These are phyloP conservation scores for Acanthamoeba healyi DNA, from an alignment of 208 protist genomes.

Conservation along the genomic window DNA sequence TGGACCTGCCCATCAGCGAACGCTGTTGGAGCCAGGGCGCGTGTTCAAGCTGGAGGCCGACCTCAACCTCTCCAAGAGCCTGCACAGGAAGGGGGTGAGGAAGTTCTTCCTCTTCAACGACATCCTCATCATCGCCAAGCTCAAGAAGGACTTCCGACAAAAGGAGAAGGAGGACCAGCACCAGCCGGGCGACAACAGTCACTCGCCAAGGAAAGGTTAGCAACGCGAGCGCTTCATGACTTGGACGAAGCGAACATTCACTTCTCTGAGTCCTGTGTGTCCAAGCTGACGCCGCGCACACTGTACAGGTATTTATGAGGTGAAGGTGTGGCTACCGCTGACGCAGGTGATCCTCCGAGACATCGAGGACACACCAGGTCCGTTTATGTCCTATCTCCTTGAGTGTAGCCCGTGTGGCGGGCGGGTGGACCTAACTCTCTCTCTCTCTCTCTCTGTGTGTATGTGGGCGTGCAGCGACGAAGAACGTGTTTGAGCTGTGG, in stretches of 20 bases:
- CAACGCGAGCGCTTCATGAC: not conserved
- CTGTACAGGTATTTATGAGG: constrained; percentile 52
- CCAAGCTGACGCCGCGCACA: not conserved
- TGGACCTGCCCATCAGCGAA: not conserved
- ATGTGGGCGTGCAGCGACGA: not conserved
- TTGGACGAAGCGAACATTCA: not conserved
- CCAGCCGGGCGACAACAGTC: not conserved
- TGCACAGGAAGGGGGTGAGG: constrained; percentile 30
- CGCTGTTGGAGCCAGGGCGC: constrained; percentile 14
- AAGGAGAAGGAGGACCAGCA: constrained; percentile 13
- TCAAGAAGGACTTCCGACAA: constrained; percentile 4
- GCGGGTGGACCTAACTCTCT: not conserved
- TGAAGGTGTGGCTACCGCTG: constrained; percentile 53
- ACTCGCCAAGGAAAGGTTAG: constrained; percentile 18
- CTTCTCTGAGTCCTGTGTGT: not conserved
- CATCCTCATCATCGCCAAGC: constrained; percentile 53
- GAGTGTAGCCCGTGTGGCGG: not conserved
- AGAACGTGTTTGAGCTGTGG: constrained; percentile 65
- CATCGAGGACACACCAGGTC: constrained; percentile 53
- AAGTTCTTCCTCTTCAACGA: constrained; percentile 63
- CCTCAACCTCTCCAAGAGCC: constrained; percentile 38
- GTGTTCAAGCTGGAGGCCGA: constrained; percentile 51
- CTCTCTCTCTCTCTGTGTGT: not conserved
- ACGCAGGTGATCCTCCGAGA: not conserved
- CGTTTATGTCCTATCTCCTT: not conserved